Conservation (phyloP, 192 early-diverging fungal species). For the Dissophora globulifera region DNA sequence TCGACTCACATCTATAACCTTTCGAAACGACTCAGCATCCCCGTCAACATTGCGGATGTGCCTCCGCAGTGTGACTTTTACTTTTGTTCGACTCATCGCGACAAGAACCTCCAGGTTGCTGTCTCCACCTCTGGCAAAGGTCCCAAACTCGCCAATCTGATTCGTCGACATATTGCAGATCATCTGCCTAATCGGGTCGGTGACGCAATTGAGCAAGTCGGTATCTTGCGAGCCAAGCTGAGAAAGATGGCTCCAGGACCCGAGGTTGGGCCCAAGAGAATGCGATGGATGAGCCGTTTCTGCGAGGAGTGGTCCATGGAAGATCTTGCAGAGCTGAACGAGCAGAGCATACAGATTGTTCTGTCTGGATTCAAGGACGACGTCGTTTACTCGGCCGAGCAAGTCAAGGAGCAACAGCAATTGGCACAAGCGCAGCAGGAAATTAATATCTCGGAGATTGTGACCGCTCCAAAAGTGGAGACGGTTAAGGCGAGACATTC, state of each 20-base stretch:
- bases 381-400: constrained; percentile 37
- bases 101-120: constrained; percentile 88
- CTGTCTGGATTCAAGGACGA: constrained; percentile 69
- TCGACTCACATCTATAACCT: constrained; percentile 73
- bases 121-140: constrained; percentile 91
- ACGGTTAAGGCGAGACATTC: too few species aligned
- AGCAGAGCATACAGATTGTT: constrained; percentile 66
- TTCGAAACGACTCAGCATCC: constrained; percentile 75
- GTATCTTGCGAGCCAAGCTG: constrained; percentile 68
- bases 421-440: not conserved
- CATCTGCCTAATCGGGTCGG: constrained; percentile 71
- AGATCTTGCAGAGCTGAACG: constrained; percentile 74
- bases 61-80: constrained; percentile 93
- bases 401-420: constrained; percentile 7
- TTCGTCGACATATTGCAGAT: constrained; percentile 74
- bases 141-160: constrained; percentile 86
- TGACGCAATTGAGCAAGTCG: constrained; percentile 78
- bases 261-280: constrained; percentile 73
- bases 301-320: constrained; percentile 89
- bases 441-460: not conserved
- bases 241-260: constrained; percentile 72
- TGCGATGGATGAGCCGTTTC: constrained; percentile 84
- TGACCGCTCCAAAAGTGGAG: too few species aligned
- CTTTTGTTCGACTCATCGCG: constrained; percentile 87
- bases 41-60: constrained; percentile 93